phyloP scores from a whole-genome alignment of 495 filamentous ascomycete species.

The Melanomma pulvis-pyrius region DNA sequence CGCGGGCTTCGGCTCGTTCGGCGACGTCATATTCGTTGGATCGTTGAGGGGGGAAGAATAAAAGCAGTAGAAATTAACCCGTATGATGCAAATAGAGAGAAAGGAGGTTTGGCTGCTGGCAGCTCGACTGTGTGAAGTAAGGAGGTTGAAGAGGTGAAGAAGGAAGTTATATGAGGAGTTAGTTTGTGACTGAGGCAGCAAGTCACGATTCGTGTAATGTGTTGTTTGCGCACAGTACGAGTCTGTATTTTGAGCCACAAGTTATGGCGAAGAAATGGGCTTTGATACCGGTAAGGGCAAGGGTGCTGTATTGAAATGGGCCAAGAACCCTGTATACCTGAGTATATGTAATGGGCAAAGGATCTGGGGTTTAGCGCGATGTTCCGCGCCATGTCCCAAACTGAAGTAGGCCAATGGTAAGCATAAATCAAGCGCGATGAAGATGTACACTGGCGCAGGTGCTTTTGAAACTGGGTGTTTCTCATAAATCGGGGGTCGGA shows the following conservation, averaged over 20 bases:
- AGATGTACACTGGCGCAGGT: neutral
- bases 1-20: slow-evolving; percentile 17
- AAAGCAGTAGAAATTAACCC: neutral
- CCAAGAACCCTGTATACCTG: neutral
- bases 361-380: slow-evolving; percentile 4
- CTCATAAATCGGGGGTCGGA: neutral
- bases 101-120: neutral
- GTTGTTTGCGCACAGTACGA: neutral
- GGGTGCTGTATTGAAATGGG: neutral
- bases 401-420: slow-evolving; percentile 11
- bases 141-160: slow-evolving; percentile 1
- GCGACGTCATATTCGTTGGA: slow-evolving; percentile 12
- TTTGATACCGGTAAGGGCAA: neutral
- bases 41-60: neutral
- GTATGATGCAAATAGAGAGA: neutral
- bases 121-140: neutral
- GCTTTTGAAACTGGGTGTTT: neutral
- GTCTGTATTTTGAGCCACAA: neutral
- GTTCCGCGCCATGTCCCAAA: slow-evolving; percentile 10
- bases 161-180: neutral
- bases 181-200: neutral
- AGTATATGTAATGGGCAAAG: neutral
- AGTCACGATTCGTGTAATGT: neutral
- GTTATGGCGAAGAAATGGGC: neutral
- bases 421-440: neutral